Conservation (phyloP, 78 protist genomes). For the Dictyostelium purpureum region DNA sequence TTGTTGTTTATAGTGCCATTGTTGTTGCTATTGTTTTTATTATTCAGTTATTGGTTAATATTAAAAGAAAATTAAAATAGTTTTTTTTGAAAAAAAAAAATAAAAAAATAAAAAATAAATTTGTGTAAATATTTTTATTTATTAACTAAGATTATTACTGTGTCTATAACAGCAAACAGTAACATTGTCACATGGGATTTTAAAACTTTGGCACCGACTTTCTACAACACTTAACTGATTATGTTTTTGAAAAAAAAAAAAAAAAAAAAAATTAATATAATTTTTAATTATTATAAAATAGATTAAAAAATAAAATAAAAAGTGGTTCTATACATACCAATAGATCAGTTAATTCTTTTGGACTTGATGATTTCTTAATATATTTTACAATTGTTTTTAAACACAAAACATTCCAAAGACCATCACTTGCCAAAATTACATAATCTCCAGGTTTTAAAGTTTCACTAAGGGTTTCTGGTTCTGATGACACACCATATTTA, state of each 20-base stretch:
- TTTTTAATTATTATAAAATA: neutral
- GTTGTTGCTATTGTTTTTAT: no score
- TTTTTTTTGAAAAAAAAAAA: neutral
- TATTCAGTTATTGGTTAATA: no score
- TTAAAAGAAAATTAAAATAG: neutral
- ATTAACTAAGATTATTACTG: no score
- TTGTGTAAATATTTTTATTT: neutral
- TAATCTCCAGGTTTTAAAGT: neutral
- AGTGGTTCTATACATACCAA: neutral
- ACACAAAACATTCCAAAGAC: constrained; percentile 40
- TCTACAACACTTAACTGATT: neutral
- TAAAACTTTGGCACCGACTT: neutral
- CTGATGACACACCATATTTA: constrained; percentile 40
- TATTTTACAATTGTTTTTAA: neutral
- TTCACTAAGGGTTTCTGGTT: neutral
- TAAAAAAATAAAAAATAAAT: neutral
- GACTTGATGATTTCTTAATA: neutral
- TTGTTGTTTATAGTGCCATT: no score
- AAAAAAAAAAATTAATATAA: neutral
- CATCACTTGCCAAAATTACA: constrained; percentile 37
- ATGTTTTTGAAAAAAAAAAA: neutral
- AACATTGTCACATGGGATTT: constrained; percentile 38
- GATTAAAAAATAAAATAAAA: neutral
- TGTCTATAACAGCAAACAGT: constrained; percentile 51
- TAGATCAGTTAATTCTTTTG: neutral